Evolutionary conservation across 108 stramenopile species (phyloP).

Genomic region (Conticribra weissflogii): DNA sequence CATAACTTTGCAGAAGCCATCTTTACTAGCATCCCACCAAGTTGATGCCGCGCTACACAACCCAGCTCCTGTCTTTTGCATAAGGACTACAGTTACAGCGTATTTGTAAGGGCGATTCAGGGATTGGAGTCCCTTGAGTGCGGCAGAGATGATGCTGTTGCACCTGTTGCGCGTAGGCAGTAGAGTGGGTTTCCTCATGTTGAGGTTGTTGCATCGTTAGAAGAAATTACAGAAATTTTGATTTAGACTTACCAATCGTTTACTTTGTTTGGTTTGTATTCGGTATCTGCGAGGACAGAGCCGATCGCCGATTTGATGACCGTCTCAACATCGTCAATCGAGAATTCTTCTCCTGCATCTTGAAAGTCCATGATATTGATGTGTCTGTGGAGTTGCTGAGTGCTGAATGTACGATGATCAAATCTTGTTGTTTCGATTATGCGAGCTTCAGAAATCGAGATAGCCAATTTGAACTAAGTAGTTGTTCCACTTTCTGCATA

Average conservation of each 20-base stretch:
- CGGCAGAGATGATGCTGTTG: slow-evolving; percentile 71
- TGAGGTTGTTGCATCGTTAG: not conserved
- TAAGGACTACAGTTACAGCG: slow-evolving; percentile 73
- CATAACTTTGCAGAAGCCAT: slow-evolving; percentile 63
- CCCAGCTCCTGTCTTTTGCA: slow-evolving; percentile 86
- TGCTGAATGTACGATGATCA: too few relatives aligned
- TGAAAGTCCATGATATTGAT: slow-evolving; percentile 19
- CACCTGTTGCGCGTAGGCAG: slow-evolving; percentile 22
- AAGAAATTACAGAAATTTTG: not conserved
- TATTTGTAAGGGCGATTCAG: slow-evolving; percentile 86
- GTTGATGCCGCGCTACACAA: slow-evolving; percentile 71
- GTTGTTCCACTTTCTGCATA: too few relatives aligned
- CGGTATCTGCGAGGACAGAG: slow-evolving; percentile 41
- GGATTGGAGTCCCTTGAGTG: slow-evolving; percentile 76
- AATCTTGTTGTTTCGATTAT: too few relatives aligned
- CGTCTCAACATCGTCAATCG: slow-evolving; percentile 67
- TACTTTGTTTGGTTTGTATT: slow-evolving; percentile 56
- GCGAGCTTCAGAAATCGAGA: too few relatives aligned
- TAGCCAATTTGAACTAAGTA: too few relatives aligned
- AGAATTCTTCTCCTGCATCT: slow-evolving; percentile 21
- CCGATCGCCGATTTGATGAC: slow-evolving; percentile 75
- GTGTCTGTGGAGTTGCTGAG: too few relatives aligned
- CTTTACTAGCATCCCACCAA: slow-evolving; percentile 73
- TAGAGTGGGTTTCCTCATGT: not conserved
- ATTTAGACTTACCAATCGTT: slow-evolving; percentile 6